Base-by-base conservation (phyloP, 208 protist genomes). In the Spongospora subterranea region DNA sequence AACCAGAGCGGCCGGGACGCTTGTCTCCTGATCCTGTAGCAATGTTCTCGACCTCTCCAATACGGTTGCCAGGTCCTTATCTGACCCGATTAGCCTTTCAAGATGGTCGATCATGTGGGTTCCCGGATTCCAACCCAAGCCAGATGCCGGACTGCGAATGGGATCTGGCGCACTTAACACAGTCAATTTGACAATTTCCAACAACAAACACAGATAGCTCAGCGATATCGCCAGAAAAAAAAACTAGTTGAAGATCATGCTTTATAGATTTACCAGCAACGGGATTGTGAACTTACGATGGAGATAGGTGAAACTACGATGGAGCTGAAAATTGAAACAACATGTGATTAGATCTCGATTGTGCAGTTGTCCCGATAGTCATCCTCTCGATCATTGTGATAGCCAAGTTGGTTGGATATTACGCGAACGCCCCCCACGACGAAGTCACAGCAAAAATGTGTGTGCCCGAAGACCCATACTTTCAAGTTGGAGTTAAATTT, bases 401-500 rank as follows among this genome's bases (percentile, higher is more conserved):
- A 82, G 17, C 71, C 71, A n/a, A 6, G 71, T 43, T 82, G 71
- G n/a, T 82, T 82, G 6, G 71, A 6, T 6, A 45, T 40, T 6
- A 82, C n/a, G 6, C 71, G 71, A 35, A 43, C 40, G 71, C 40
- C 71, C 6, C 35, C 35, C 6, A 82, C n/a, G 71, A 39, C 71
- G 35, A 82, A 45, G 71, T 82, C 71, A n/a, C 71, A 82, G 71
- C 71, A 82, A 43, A 40, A n/a, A n/a, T 82, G 71, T 6, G 71
- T 82, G 71, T 82, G 71, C 35, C 71, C 71, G 71, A 82, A 82
- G n/a, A 82, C n/a, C 71, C 71, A 82, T 6, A 35, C 35, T 43
- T 82, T 82, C 35, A 82, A 17, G n/a, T 13, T 43, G 71, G 17
- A n/a, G 35, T 13, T 45, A n/a, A 40, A 20, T 60, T 60, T 60